Conservation (phyloP, 73 alveolate genomes). For the Blepharisma japonicum region DNA sequence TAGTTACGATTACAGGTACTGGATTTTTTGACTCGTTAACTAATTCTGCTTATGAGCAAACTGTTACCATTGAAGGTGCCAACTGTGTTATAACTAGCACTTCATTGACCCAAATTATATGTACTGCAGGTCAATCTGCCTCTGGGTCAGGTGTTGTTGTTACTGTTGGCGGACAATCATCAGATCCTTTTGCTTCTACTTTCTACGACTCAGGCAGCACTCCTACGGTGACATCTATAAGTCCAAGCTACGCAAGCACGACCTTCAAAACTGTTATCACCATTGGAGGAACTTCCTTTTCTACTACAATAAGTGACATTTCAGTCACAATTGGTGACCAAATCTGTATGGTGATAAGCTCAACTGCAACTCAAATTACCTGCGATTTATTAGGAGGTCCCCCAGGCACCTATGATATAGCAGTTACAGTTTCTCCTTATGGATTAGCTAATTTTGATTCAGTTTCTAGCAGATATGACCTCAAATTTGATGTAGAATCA, state of each 20-base stretch:
- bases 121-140: neutral
- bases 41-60: neutral
- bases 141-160: neutral
- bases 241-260: slow-evolving; percentile 5
- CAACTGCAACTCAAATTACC: neutral
- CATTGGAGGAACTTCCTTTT: neutral
- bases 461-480: neutral
- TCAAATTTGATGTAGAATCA: neutral
- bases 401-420: neutral
- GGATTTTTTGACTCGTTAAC: neutral
- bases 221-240: neutral
- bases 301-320: neutral
- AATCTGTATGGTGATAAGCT: neutral
- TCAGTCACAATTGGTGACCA: neutral
- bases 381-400: slow-evolving; percentile 10
- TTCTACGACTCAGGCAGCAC: neutral
- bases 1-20: neutral
- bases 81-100: neutral
- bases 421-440: neutral
- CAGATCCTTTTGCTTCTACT: neutral
- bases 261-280: neutral
- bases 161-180: neutral
- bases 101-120: neutral
- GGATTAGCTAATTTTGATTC: neutral
- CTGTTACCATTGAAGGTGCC: neutral